A percentile compares a stretch with the other conserved stretches of the same genome.
phyloP scores from a whole-genome alignment of 2,329 filamentous ascomycete species.

The Pezicula radicicola region DNA sequence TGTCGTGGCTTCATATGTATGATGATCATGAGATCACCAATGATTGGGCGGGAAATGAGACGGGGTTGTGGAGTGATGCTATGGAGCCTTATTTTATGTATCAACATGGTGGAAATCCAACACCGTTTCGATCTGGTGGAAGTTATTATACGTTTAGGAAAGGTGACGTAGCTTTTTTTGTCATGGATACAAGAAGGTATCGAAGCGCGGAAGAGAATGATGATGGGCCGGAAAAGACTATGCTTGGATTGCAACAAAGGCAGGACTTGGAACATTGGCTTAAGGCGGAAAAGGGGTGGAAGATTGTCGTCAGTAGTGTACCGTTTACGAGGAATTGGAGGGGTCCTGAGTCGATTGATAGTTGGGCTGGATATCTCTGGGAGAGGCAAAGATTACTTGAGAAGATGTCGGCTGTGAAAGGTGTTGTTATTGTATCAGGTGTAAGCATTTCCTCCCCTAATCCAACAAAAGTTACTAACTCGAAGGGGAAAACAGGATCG shows the following conservation, averaged over 20 bases:
- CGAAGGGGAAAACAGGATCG: not conserved
- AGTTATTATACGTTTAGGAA: not conserved
- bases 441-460: not conserved
- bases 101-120: not conserved
- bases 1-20: not conserved
- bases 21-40: not conserved
- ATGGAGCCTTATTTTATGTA: constrained; percentile 1
- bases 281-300: not conserved
- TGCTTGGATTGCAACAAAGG: not conserved
- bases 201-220: not conserved
- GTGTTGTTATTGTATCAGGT: not conserved
- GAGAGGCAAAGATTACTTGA: not conserved
- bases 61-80: not conserved
- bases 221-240: not conserved
- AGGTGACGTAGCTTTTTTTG: not conserved
- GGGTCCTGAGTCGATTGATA: not conserved
- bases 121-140: not conserved
- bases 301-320: not conserved
- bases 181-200: not conserved
- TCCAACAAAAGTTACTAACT: not conserved
- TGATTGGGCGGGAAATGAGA: not conserved
- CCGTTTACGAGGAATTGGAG: not conserved
- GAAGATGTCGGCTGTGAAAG: not conserved
- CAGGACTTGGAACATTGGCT: not conserved
- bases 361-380: not conserved